These are phyloP conservation scores for Chrysoporthe austroafricana DNA, from an alignment of 2,329 filamentous ascomycete genomes.

Conservation along the genomic window DNA sequence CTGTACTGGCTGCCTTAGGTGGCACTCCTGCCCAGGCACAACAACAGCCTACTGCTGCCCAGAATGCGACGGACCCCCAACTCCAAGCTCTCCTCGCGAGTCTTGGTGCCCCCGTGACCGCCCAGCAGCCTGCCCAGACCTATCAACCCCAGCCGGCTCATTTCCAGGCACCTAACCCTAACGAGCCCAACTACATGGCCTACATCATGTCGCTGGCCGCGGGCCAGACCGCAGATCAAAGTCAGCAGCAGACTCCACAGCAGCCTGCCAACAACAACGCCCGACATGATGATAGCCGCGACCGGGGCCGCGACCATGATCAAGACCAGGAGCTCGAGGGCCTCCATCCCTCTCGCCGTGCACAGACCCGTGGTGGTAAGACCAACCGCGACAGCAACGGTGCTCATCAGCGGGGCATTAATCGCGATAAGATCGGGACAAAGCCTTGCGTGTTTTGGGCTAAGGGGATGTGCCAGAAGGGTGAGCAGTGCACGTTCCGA, in stretches of 20 bases:
- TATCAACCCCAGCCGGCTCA: conserved; percentile 33
- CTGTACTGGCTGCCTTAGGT: conserved; percentile 34
- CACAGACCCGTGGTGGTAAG: conserved; percentile 38
- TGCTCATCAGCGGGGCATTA: conserved; percentile 48
- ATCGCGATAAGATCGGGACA: conserved; percentile 65
- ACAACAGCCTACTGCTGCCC: conserved; percentile 26
- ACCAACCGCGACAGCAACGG: conserved; percentile 18
- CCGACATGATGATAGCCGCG: conserved; percentile 31
- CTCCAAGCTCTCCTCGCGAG: conserved; percentile 50
- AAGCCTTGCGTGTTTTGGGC: conserved; percentile 73
- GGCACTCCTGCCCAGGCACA: conserved; percentile 33
- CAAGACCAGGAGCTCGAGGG: conserved; percentile 37
- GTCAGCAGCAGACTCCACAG: conserved; percentile 26
- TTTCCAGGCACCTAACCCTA: conserved; percentile 35
- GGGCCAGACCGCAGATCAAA: conserved; percentile 24
- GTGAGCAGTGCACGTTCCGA: conserved; percentile 74
- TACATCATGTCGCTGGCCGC: conserved; percentile 30
- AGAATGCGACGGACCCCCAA: conserved; percentile 38
- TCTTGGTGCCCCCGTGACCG: conserved; percentile 35
- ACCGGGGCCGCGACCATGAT: conserved; percentile 35
- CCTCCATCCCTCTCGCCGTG: conserved; percentile 37
- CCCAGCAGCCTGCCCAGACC: conserved; percentile 22
- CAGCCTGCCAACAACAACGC: conserved; percentile 26
- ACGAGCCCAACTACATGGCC: conserved; percentile 44
- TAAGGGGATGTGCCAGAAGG: conserved; percentile 73